Evolutionary conservation across 768 basidiomycete species (phyloP).

Genomic region (Russula vinacea): DNA sequence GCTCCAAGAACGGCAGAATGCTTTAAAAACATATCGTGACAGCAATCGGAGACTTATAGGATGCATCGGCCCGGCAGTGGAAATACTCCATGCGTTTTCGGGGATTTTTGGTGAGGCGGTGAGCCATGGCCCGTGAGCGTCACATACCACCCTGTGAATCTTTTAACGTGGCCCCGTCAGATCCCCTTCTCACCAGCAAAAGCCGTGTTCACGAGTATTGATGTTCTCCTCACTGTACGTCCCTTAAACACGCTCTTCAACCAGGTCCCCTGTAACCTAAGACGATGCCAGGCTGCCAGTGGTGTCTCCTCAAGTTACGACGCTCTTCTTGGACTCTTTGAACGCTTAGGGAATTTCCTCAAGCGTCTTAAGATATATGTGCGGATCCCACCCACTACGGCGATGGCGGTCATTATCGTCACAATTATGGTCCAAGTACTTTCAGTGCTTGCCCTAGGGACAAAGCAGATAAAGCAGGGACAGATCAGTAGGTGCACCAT

Average conservation of each 20-base stretch:
- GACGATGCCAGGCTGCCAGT: constrained; percentile 1
- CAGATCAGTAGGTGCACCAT: constrained; percentile 1
- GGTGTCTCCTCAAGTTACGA: constrained; percentile 7
- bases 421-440: constrained; percentile 14
- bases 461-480: constrained; percentile 9
- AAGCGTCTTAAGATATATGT: constrained; percentile 10
- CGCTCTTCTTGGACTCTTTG: constrained; percentile 4
- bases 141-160: no score
- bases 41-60: background rate
- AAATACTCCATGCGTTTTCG: constrained; percentile 1
- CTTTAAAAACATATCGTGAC: constrained; percentile 7
- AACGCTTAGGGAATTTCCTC: constrained; percentile 1
- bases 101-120: background rate
- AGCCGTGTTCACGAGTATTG: background rate
- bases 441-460: constrained; percentile 15
- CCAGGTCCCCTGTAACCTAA: background rate
- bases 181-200: constrained; percentile 2
- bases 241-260: background rate
- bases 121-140: constrained; percentile 5
- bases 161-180: background rate
- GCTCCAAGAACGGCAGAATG: background rate
- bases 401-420: background rate
- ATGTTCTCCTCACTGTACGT: constrained; percentile 2
- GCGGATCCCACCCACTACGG: background rate
- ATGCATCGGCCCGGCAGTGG: background rate